Evolutionary conservation across 2,329 filamentous ascomycete species (phyloP).

Genomic region (Neurospora crassa): DNA sequence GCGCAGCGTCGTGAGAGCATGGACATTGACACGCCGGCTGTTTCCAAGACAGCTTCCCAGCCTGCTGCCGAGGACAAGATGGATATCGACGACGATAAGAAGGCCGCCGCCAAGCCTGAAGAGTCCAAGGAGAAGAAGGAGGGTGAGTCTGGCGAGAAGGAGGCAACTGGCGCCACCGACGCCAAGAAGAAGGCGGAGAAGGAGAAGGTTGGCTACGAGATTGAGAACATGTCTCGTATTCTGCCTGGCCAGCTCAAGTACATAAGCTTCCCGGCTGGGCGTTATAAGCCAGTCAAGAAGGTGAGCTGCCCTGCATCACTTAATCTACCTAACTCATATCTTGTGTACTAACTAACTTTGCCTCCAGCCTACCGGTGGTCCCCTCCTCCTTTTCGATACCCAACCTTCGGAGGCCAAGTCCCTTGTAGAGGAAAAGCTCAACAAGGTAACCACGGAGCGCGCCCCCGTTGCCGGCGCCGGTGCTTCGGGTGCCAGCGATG

Average conservation of each 20-base stretch:
- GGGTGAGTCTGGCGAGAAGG: constrained; percentile 41
- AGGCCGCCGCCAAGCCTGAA: constrained; percentile 31
- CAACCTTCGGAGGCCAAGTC: constrained; percentile 68
- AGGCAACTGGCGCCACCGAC: constrained; percentile 40
- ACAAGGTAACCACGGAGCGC: constrained; percentile 61
- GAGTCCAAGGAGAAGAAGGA: constrained; percentile 44
- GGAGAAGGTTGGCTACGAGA: constrained; percentile 92
- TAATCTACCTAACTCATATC: neutral
- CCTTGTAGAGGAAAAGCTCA: constrained; percentile 84
- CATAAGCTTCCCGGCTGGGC: constrained; percentile 80
- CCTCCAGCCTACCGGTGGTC: constrained; percentile 76
- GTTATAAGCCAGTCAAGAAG: constrained; percentile 87
- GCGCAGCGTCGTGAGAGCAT: constrained; percentile 87
- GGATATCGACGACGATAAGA: constrained; percentile 67
- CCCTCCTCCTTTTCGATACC: constrained; percentile 82
- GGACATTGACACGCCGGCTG: constrained; percentile 79
- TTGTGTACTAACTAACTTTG: constrained; percentile 33
- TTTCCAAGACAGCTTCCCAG: constrained; percentile 45
- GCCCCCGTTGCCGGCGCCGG: constrained; percentile 47
- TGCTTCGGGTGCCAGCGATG: constrained; percentile 10
- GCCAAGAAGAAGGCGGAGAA: constrained; percentile 86
- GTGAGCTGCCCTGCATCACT: constrained; percentile 35
- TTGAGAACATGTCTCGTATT: constrained; percentile 95
- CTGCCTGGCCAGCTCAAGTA: constrained; percentile 90
- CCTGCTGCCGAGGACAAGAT: constrained; percentile 66